Percentiles rank a stretch among this genome's conserved stretches.
Evolutionary conservation across 2,329 filamentous ascomycete species (phyloP).

Genomic region (Xylaria sp.): DNA sequence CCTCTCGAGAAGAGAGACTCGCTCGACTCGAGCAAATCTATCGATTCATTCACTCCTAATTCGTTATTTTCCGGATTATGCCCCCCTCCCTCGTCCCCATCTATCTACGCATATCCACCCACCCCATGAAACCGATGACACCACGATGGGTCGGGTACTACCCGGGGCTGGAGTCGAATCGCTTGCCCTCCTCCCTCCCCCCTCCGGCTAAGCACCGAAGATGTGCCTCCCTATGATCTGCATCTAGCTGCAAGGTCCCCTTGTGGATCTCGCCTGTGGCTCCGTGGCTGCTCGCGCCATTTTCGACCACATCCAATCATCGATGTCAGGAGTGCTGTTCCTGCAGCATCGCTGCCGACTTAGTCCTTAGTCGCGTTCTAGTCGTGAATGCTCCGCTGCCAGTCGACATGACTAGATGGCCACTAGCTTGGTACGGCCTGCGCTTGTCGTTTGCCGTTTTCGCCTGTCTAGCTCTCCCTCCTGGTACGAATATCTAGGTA

Average conservation of each 20-base stretch:
- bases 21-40: slow-evolving; percentile 47
- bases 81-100: slow-evolving; percentile 42
- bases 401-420: slow-evolving; percentile 42
- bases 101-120: slow-evolving; percentile 52
- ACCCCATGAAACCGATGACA: slow-evolving; percentile 50
- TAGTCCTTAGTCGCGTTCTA: slow-evolving; percentile 16
- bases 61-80: slow-evolving; percentile 10
- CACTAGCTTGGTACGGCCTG: slow-evolving; percentile 4
- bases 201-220: slow-evolving; percentile 32
- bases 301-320: slow-evolving; percentile 55
- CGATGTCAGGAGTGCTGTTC: slow-evolving; percentile 47
- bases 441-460: slow-evolving; percentile 17
- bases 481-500: slow-evolving; percentile 16
- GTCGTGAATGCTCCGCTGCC: slow-evolving; percentile 45
- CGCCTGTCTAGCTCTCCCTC: slow-evolving; percentile 36
- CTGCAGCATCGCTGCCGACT: slow-evolving; percentile 48
- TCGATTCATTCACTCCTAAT: slow-evolving; percentile 40
- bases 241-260: slow-evolving; percentile 41
- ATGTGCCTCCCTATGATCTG: slow-evolving; percentile 41
- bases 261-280: slow-evolving; percentile 40
- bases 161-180: slow-evolving; percentile 26
- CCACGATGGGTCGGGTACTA: slow-evolving; percentile 51
- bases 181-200: slow-evolving; percentile 22
- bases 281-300: slow-evolving; percentile 39
- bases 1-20: slow-evolving; percentile 37